Conservation (phyloP, 1,284 basidiomycete species). For the Austroboletus olivaceoglutinosus region DNA sequence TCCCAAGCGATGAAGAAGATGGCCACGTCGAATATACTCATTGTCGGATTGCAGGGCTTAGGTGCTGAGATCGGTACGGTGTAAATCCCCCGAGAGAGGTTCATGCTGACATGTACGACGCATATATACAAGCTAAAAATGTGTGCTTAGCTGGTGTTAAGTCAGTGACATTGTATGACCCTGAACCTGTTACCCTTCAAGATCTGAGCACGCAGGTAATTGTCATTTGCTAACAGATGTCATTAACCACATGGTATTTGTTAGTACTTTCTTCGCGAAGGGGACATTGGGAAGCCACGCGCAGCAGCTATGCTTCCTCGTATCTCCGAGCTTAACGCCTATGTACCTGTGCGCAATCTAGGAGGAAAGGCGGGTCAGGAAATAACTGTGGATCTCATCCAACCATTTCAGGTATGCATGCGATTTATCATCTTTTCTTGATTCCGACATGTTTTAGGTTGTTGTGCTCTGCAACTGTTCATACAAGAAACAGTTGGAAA, state of each 20-base stretch:
- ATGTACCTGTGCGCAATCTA: constrained; percentile 88
- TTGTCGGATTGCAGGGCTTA: constrained; percentile 91
- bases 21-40: constrained; percentile 94
- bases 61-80: constrained; percentile 92
- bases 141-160: constrained; percentile 96
- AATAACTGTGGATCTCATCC: constrained; percentile 76
- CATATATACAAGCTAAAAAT: constrained; percentile 80
- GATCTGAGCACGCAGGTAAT: constrained; percentile 92
- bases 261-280: constrained; percentile 91
- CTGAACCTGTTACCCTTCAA: constrained; percentile 79
- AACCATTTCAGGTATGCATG: constrained; percentile 77
- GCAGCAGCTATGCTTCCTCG: constrained; percentile 87
- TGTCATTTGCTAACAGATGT: constrained; percentile 10
- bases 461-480: constrained; percentile 86
- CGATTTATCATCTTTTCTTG: neutral
- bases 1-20: constrained; percentile 95
- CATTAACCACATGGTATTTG: constrained; percentile 8
- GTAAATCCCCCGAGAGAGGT: constrained; percentile 4
- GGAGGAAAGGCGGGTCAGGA: constrained; percentile 68
- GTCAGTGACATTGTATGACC: constrained; percentile 95
- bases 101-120: constrained; percentile 7
- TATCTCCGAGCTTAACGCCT: constrained; percentile 93
- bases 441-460: constrained; percentile 50
- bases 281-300: constrained; percentile 86
- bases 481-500: constrained; percentile 84